Base-by-base conservation (phyloP, 352 stramenopile species). In the Phytopythium mirpurense region DNA sequence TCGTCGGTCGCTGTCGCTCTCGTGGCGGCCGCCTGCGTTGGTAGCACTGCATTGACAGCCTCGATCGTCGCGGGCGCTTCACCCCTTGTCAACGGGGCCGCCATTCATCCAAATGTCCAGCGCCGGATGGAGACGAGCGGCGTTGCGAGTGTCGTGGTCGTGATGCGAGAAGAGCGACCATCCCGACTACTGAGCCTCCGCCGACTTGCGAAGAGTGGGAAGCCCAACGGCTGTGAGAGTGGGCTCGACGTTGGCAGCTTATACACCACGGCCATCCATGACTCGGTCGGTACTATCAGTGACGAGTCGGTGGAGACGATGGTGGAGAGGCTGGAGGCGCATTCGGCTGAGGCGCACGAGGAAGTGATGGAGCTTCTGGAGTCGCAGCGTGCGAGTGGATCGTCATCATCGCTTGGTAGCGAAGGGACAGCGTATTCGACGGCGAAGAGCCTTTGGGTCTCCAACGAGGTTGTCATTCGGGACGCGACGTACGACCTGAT, bases 361-460 rank as follows among this genome's bases (percentile, higher is more conserved):
- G 55, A 64, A 14, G 60, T 75, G 15, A 53, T 78, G 34, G 27
- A 56, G 1, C 37, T 67, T 19, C 59, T 78, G 29, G 45, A 60
- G 9, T 41, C 54, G 8, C n/a, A 52, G 19, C 26, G 31, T 24
- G 4, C 31, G 2, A 38, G 51, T 34, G n/a, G 18, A 26, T 52
- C 43, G 5, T 37, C 55, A 19, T 50, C 36, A 12, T 50, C 36
- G 5, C 26, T 6, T 6, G 46, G 23, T 14, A 26, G 9, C 3
- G 49, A 48, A 1, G 46, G 38, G 1, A 51, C 41, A 5, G 46
- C 50, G 18, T 54, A 54, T 35, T 43, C 48, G 0, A 34, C 41
- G 5, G 58, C 60, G 8, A 60, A 62, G 41, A 79, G 68, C n/a
- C 43, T 82, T 1, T 82, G 72, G 72, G 77, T 82, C 60, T 65